Base-by-base conservation (phyloP, 805 yeast species). In the Candida palmyrensis region DNA sequence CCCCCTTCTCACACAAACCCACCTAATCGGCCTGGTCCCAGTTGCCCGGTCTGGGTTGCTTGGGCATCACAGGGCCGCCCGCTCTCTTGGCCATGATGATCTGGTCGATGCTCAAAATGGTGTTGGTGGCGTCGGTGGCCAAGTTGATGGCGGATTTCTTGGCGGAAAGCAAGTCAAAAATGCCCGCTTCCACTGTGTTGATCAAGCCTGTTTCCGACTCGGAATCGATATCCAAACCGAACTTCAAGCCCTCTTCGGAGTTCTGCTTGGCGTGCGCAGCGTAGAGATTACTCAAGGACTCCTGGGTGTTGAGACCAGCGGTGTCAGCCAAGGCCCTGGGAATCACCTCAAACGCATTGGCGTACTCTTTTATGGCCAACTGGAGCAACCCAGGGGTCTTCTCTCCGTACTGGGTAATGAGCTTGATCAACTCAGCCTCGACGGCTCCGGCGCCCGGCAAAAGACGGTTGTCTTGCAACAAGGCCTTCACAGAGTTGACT, bases 71-170 rank as follows among this genome's bases (percentile, higher is more conserved):
- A 30, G 98, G 98, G 15, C 98, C 98, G 44, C 98, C 98, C 2
- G 97, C 97, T 57, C 96, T 79, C 75, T 90, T 90, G 28, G 98
- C 97, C 92, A 90, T 92, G 55, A 90, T 92, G 51, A 90, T 90
- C 71, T 90, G 97, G 59, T 92, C 97, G 32, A 92, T 92, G 17
- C 95, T 79, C 42, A 89, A 71, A 33, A 89, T 82, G 4, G 97
- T 92, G 42, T 73, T 76, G 10, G 96, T 94, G 30, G 97, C 96
- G 45, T 92, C 97, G 3, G 96, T 88, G 12, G 98, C 97, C 42
- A 92, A 81, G 48, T 80, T 77, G 45, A 92, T 82, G 29, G 97
- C 98, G 41, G 86, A 82, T 49, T 72, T 74, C 69, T 92, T 90
- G 27, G 89, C 73, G 15, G 84, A 67, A 42, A 82, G 72, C 41